Evolutionary conservation across 139 green algal species (phyloP).

Genomic region (Edaphochlamys debaryana): DNA sequence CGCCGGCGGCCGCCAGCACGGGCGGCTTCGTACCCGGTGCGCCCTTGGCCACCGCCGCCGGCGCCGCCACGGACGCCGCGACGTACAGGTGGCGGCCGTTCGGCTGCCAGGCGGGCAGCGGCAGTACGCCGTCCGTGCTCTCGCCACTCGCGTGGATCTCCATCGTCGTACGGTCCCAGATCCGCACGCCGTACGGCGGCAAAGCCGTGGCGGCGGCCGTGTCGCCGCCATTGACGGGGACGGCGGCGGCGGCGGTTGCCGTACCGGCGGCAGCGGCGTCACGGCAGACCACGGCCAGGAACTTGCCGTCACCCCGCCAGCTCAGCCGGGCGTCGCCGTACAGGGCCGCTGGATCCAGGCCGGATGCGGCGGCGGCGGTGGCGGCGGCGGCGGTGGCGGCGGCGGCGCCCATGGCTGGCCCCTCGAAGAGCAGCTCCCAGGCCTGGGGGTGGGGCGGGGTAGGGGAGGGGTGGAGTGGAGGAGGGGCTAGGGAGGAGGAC

Average conservation of each 20-base stretch:
- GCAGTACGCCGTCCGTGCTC: constrained; percentile 52
- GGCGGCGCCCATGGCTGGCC: constrained; percentile 10
- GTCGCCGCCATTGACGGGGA: too few relatives aligned
- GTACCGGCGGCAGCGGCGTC: constrained; percentile 14
- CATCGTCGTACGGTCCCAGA: constrained; percentile 75
- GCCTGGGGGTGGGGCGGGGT: constrained; percentile 42
- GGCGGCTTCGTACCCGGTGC: constrained; percentile 1
- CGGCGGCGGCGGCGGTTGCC: too few relatives aligned
- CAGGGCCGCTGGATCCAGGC: too few relatives aligned
- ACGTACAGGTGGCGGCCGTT: constrained; percentile 87
- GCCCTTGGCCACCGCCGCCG: not conserved
- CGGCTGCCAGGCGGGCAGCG: constrained; percentile 86
- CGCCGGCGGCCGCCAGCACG: not conserved
- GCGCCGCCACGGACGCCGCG: not conserved
- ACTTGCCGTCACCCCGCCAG: constrained; percentile 88
- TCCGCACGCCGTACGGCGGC: constrained; percentile 47
- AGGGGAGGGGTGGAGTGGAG: too few relatives aligned
- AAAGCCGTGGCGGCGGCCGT: too few relatives aligned
- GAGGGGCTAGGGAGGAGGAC: too few relatives aligned
- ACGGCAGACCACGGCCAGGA: constrained; percentile 70
- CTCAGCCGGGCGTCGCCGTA: constrained; percentile 49
- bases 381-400: not conserved
- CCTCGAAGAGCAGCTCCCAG: constrained; percentile 56
- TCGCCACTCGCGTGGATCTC: constrained; percentile 74
- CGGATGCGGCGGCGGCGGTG: not conserved